These are phyloP conservation scores for Circinella minor DNA, from an alignment of 371 early-diverging fungal genomes.

Conservation along the genomic window DNA sequence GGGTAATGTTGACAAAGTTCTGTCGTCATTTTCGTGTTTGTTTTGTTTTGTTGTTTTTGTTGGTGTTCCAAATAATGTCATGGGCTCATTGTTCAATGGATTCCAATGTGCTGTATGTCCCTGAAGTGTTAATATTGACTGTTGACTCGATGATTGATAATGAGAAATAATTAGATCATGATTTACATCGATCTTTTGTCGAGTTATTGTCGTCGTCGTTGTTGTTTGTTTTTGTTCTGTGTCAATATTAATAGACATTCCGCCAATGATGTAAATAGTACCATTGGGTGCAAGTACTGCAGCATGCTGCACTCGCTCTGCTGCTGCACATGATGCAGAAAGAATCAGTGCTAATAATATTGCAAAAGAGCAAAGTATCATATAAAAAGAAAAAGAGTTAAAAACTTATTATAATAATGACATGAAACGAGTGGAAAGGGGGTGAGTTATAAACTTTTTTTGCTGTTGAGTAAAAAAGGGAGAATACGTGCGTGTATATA, in stretches of 20 bases:
- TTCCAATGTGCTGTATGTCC: background rate
- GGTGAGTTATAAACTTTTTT: background rate
- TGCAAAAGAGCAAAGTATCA: slow-evolving; percentile 4
- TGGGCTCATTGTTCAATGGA: background rate
- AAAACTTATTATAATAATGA: background rate
- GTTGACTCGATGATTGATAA: background rate
- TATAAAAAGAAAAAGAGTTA: background rate
- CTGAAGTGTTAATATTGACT: background rate
- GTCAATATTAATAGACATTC: background rate
- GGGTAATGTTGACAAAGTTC: background rate
- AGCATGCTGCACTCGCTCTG: slow-evolving; percentile 1
- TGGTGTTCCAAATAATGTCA: background rate
- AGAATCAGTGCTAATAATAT: background rate
- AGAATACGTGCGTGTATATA: no score
- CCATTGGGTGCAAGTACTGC: slow-evolving; percentile 7
- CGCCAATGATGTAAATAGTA: slow-evolving; percentile 4
- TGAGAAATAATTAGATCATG: background rate
- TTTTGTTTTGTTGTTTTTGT: background rate
- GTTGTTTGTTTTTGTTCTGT: background rate
- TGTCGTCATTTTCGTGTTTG: no score
- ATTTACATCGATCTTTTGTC: background rate
- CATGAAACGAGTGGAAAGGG: slow-evolving; percentile 14
- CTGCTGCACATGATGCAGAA: slow-evolving; percentile 7
- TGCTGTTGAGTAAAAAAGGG: no score
- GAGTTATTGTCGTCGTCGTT: background rate